Conservation (phyloP, 768 basidiomycete species). For the Coprinopsis marcescibilis region DNA sequence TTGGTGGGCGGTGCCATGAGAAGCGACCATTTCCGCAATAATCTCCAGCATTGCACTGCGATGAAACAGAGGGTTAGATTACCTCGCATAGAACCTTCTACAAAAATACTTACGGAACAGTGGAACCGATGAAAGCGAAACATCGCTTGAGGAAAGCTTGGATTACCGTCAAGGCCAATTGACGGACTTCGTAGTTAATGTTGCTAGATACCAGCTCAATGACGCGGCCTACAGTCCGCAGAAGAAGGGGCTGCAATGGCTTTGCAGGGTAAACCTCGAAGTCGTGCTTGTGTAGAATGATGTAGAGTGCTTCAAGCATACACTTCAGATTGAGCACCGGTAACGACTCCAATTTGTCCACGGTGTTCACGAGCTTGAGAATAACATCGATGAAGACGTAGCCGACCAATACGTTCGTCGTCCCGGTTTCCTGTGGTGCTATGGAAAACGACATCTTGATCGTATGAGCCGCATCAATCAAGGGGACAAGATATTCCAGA, state of each 20-base stretch:
- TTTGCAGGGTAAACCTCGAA: slow-evolving; percentile 41
- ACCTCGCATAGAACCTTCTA: neutral
- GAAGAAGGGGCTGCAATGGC: slow-evolving; percentile 38
- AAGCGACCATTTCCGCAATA: slow-evolving; percentile 40
- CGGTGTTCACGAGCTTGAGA: slow-evolving; percentile 44
- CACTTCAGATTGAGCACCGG: slow-evolving; percentile 55
- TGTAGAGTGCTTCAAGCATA: slow-evolving; percentile 56
- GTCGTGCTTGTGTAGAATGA: slow-evolving; percentile 71
- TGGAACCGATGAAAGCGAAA: slow-evolving; percentile 42
- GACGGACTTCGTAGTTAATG: slow-evolving; percentile 62
- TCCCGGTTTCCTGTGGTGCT: slow-evolving; percentile 38
- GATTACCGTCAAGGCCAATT: slow-evolving; percentile 53
- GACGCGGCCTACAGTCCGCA: slow-evolving; percentile 45
- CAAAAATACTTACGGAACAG: neutral
- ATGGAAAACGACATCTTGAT: slow-evolving; percentile 43
- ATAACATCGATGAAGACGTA: slow-evolving; percentile 58
- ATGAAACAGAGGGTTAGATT: neutral
- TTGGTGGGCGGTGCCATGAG: slow-evolving; percentile 43
- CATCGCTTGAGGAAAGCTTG: slow-evolving; percentile 62
- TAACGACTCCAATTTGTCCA: slow-evolving; percentile 38
- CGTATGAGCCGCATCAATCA: slow-evolving; percentile 55
- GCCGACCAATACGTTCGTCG: slow-evolving; percentile 47
- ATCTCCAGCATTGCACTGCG: slow-evolving; percentile 50
- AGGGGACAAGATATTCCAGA: slow-evolving; percentile 47
- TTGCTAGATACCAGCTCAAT: slow-evolving; percentile 48